Evolutionary conservation across 2,329 filamentous ascomycete genomes (phyloP), one percentile per base, ranked within the genome.

Genomic region (Corniculantispora saksenae): DNA sequence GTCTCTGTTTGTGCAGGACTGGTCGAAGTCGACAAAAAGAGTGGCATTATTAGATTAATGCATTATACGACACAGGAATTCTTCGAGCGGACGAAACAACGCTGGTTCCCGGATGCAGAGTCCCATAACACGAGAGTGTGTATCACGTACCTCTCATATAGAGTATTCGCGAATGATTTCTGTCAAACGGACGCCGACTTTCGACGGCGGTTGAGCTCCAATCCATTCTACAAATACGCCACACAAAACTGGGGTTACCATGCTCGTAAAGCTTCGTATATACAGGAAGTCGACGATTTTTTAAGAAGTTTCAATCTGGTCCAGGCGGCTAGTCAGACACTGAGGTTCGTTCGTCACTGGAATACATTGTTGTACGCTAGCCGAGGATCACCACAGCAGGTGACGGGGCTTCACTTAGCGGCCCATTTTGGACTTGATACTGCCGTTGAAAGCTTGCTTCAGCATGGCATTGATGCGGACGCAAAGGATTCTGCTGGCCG

Each of bases 1-100:
- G 61, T 80, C 1, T 77, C 75, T 3, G 70, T 72, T 3, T 82
- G 78, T 65, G 75, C 73, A 40, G 80, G 80, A 1, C 57, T 83
- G 12, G 75, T 82, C 9, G 77, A 72, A 1, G 29, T 80, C 23
- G 76, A 81, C 55, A 63, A 75, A 51, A 67, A 77, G 60, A 81
- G 70, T 51, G 51, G 70, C 27, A 69, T 77, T 38, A 70, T 81
- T 10, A 73, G 78, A 4, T 65, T 82, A 1, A 78, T 81, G 3
- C 62, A 64, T 43, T 48, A 58, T 54, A 59, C 62, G 4, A 47
- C 55, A 5, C 55, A 64, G 21, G 32, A 64, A 53, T 64, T 53
- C 29, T 51, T 64, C 27, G 45, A 47, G 15, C 55, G 38, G 17
- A 47, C 55, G 2, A 13, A 43, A 3, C 7, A 43, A 6, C 0